Base-by-base conservation (phyloP, 176 grass and related monocot genomes). In the Themeda triandra region DNA sequence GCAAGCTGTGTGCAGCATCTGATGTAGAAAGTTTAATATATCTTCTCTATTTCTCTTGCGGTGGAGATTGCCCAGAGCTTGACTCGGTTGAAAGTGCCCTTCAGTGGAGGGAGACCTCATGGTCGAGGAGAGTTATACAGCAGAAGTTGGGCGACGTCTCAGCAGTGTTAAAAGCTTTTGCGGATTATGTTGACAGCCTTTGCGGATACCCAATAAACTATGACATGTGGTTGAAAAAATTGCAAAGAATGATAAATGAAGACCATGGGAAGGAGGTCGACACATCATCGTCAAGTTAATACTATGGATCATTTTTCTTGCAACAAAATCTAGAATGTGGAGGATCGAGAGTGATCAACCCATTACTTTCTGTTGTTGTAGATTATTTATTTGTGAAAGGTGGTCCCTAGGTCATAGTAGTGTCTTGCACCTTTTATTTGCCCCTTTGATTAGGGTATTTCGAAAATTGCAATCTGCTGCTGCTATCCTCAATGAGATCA, bases 181-280 rank as follows among this genome's bases (percentile, higher is more conserved):
- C 93, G 13, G 96, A 95, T 93, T 98, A 98, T 87, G 96, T 95
- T 51, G 96, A 98, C 83, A 98, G 93, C 74, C 85, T 98, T 41
- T 98, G 96, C 18, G 93, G 96, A n/a, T 98, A 98, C 73, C 82
- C 85, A 6, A 98, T 98, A 84, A 89, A 98, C 85, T 98, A 98
- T 69, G 93, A 98, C 13, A 98, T 98, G 80, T 98, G 96, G 96
- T 92, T 98, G 78, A 93, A 90, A 87, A 89, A 91, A 75, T 85
- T 98, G 63, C 84, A 89, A 75, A 92, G 89, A 88, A 88, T 83
- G 77, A 90, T 98, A 21, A 94, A 89, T 78, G 96, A 93, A 93
- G 96, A 99, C 84, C 96, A 92, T 85, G 93, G 89, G 37, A 99
- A 99, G 82, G 89, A 95, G 86, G 83, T 99, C 33, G 89, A 88